Evolutionary conservation across 768 basidiomycete species (phyloP), one percentile per base, ranked within the genome.

Genomic region (Crepidotus variabilis): DNA sequence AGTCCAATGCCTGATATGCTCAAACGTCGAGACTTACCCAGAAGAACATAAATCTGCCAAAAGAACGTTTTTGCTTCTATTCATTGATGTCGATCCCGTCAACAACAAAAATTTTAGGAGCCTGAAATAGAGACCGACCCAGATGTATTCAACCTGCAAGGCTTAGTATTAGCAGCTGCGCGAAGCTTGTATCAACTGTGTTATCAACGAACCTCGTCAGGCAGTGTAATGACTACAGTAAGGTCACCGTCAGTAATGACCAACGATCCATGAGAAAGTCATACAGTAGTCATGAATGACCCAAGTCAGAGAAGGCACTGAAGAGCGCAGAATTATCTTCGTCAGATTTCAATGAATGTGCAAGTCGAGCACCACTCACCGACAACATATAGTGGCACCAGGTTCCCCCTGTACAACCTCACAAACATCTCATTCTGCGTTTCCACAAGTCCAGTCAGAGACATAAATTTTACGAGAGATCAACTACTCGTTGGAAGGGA

Each of bases 1-100:
- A 18, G 16, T 6, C 28, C 6, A 32, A 7, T 43, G 22, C 21
- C 33, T 14, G 18, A 20, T 47, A 10, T 24, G 50, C 48, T 34
- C 4, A 14, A 43, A 11, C 18, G 13, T 4, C 6, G 33, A 9
- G 7, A 56, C 66, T 52, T 55, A 76, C 78, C 72, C 73, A 77
- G 32, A 77, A 61, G 59, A 72, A 79, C 73, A 78, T 71, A 32
- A 65, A 65, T 65, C 74, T 75, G 22, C 71, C 66, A 20, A 73
- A 63, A 36, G 65, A 65, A 18, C 64, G 58, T 52, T 67, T 69
- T 46, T 76, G 74, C 1, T 67, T 55, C 76, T 79, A 55, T 5
- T 50, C 10, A 10, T 20, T 16, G 20, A 33, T 48, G 24, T 10
- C 33, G 34, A 43, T 6, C 28, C 21, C 18, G 36, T 23, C 18